phyloP scores from a whole-genome alignment of 345 rosid species.

The Populus tremula region DNA sequence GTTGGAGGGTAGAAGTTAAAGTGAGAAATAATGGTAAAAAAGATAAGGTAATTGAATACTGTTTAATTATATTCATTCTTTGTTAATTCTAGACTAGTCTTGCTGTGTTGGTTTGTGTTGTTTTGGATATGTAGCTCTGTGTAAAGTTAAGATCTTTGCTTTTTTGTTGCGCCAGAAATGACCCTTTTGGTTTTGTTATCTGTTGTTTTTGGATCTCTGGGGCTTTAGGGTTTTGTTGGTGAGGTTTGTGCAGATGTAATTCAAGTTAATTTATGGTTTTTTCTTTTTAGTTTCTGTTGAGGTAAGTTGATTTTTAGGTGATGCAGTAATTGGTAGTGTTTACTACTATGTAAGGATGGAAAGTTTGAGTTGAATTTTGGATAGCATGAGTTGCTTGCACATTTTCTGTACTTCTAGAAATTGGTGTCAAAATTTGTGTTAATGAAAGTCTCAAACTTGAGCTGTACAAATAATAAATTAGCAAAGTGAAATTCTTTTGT shows the following conservation, averaged over 20 bases:
- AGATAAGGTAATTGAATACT: conserved; percentile 53
- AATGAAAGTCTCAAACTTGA: background rate
- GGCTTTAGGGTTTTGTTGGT: background rate
- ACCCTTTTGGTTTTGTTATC: background rate
- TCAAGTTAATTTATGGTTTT: background rate
- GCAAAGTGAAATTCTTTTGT: background rate
- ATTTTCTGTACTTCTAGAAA: background rate
- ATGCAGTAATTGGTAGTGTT: background rate
- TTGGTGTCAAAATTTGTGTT: background rate
- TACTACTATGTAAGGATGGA: background rate
- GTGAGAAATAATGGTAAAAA: conserved; percentile 60
- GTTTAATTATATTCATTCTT: background rate
- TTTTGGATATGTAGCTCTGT: background rate
- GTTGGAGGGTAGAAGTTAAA: conserved; percentile 59
- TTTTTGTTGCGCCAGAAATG: background rate
- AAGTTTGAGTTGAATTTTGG: background rate
- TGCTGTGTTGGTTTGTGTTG: background rate
- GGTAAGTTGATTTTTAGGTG: background rate
- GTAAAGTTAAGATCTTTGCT: background rate
- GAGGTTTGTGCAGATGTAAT: background rate
- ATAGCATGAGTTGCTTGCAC: background rate
- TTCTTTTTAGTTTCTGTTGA: background rate
- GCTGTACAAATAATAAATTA: background rate
- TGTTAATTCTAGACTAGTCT: background rate
- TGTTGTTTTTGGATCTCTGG: background rate